Base-by-base conservation (phyloP, 495 filamentous ascomycete species). In the Podospora australis region DNA sequence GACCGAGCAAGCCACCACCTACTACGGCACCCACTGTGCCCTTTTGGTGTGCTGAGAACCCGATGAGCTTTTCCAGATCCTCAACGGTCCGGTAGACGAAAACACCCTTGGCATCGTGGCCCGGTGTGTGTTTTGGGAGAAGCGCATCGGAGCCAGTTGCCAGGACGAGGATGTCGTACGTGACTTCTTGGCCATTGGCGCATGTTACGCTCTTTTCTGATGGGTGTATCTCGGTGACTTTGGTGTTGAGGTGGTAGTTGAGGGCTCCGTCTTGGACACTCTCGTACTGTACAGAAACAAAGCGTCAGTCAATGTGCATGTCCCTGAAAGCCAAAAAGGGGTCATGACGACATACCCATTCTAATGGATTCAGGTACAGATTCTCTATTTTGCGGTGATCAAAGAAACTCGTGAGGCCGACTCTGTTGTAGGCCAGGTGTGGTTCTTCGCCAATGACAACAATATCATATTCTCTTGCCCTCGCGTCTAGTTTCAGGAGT, bases 41-140 rank as follows among this genome's bases (percentile, higher is more conserved):
- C 51, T 81, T 86, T 39, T 81, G 77, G 2, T 66, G 58, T 4
- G 69, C 65, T 0, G 88, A 78, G 56, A 86, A 96, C 2, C 75
- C 69, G 28, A 97, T 97, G 4, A 97, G 74, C 14, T 77, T 78
- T 58, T 95, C 76, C 6, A 97, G 69, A 60, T 97, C 91, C 2
- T 82, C 79, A 46, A 96, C 89, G 0, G 87, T 95, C 14, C 91
- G 78, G 65, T 97, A 96, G n/a, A 96, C 90, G 57, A 97, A 97
- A 25, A 96, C 85, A 6, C 91, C 91, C 14, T 80, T 78, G 25
- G 88, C 88, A 63, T 92, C 82, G 56, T 95, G 74, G 47, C 89
- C 89, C 0, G 91, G 89, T 0, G 87, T 95, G 46, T 84, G 74
- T 11, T 73, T 71, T 0, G 91, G 91, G 2, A 95, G 78, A 21